Conservation (phyloP, 305 asterid species). For the Solanum hybrid region DNA sequence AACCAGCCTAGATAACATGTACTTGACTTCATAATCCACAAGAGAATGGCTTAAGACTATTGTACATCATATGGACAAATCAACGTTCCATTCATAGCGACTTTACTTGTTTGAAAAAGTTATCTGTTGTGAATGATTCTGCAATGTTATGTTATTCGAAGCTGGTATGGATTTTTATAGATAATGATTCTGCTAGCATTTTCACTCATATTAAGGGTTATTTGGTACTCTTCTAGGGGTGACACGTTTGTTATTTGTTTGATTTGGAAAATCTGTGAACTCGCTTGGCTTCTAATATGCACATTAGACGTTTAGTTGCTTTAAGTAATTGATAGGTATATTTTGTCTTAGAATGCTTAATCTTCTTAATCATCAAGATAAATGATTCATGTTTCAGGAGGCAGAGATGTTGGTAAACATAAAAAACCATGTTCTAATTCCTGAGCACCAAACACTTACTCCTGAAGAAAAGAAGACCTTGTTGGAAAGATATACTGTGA, state of each 20-base stretch:
- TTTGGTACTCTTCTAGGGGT: not conserved
- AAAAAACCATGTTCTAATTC: slow-evolving; percentile 68
- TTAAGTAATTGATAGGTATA: not conserved
- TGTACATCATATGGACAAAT: not conserved
- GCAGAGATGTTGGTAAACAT: slow-evolving; percentile 79
- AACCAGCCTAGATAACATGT: not conserved
- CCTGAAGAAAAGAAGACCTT: slow-evolving; percentile 66
- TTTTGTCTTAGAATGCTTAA: no score
- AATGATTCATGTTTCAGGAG: slow-evolving; percentile 61
- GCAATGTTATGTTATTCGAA: not conserved
- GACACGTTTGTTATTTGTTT: not conserved
- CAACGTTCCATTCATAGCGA: not conserved
- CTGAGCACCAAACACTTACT: slow-evolving; percentile 63
- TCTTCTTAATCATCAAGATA: not conserved
- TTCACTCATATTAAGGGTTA: not conserved
- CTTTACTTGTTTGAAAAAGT: not conserved
- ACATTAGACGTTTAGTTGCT: not conserved
- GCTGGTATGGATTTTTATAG: not conserved
- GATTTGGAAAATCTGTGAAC: not conserved
- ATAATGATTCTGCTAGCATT: not conserved
- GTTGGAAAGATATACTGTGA: slow-evolving; percentile 85
- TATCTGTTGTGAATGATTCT: not conserved
- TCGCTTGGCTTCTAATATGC: not conserved
- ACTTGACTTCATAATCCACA: not conserved
- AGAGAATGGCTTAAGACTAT: not conserved